A percentile compares a stretch with the other conserved stretches of the same genome.
Evolutionary conservation across 2,329 filamentous ascomycete species (phyloP).

Genomic region (Neopestalotiopsis sp.): DNA sequence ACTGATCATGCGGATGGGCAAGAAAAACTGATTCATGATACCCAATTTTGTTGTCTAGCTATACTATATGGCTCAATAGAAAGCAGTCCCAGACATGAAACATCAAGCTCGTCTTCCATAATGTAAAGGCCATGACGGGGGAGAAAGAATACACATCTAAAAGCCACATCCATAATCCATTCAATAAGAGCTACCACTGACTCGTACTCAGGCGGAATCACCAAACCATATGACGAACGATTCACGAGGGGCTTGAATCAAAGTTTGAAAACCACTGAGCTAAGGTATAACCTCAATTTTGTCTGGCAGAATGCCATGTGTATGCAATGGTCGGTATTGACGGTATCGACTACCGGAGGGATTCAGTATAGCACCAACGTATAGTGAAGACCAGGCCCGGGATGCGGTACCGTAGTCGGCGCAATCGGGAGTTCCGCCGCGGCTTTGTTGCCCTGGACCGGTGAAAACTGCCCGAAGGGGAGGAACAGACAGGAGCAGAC

Average conservation of each 20-base stretch:
- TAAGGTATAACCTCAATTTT: no score
- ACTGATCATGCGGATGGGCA: background rate
- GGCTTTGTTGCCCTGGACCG: background rate
- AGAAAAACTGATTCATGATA: slow-evolving; percentile 11
- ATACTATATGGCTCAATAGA: background rate
- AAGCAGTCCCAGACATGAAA: background rate
- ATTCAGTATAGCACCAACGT: no score
- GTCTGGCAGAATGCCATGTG: no score
- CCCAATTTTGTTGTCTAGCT: slow-evolving; percentile 12
- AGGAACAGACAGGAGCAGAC: background rate
- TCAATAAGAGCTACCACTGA: no score
- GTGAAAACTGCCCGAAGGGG: slow-evolving; percentile 5
- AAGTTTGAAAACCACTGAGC: no score
- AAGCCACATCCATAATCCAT: no score
- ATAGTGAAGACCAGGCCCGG: background rate
- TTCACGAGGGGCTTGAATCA: no score
- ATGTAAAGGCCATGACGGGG: background rate
- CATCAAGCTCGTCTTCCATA: background rate
- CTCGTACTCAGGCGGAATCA: no score
- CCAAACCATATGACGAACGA: no score
- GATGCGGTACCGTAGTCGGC: background rate
- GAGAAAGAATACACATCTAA: no score
- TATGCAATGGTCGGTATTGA: no score
- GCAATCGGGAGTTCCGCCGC: background rate
- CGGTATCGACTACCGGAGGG: no score